A percentile compares a stretch with the other conserved stretches of the same genome.
Conservation (phyloP, 208 protist genomes). For the Acanthamoeba triangularis region DNA sequence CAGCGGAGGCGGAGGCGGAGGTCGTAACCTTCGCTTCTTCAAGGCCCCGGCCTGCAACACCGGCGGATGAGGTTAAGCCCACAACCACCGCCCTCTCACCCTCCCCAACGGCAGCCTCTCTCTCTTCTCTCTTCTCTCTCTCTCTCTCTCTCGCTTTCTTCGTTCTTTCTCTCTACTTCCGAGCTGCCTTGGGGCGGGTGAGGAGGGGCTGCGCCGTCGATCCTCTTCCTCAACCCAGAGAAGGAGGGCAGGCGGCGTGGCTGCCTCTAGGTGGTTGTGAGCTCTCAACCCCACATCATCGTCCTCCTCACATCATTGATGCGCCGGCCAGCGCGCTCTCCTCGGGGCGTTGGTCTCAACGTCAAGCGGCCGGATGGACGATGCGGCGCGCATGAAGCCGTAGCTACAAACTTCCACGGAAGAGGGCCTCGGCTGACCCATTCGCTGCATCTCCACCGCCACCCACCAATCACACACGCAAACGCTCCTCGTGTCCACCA, state of each 20-base stretch:
- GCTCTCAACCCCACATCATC: neutral
- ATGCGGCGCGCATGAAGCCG: slow-evolving; percentile 19
- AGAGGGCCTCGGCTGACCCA: slow-evolving; percentile 6
- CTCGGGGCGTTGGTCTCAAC: too few species aligned
- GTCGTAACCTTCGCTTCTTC: slow-evolving; percentile 32
- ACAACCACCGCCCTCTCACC: neutral
- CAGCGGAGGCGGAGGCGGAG: slow-evolving; percentile 3
- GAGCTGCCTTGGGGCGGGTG: neutral
- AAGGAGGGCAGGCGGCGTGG: neutral
- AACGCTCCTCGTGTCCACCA: too few species aligned
- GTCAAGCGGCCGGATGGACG: neutral
- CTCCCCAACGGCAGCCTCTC: neutral
- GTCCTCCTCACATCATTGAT: neutral
- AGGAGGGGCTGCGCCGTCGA: neutral
- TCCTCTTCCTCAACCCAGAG: too few species aligned
- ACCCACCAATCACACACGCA: neutral
- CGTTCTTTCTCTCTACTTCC: too few species aligned
- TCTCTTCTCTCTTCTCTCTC: neutral
- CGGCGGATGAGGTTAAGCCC: slow-evolving; percentile 50
- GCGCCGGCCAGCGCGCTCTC: neutral
- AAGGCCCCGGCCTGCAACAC: slow-evolving; percentile 20
- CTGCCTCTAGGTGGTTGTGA: neutral
- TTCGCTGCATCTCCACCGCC: neutral
- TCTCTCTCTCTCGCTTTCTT: neutral
- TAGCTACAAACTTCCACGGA: slow-evolving; percentile 1